phyloP scores from a whole-genome alignment of 2,329 filamentous ascomycete species.

The Microdochium bolleyi region DNA sequence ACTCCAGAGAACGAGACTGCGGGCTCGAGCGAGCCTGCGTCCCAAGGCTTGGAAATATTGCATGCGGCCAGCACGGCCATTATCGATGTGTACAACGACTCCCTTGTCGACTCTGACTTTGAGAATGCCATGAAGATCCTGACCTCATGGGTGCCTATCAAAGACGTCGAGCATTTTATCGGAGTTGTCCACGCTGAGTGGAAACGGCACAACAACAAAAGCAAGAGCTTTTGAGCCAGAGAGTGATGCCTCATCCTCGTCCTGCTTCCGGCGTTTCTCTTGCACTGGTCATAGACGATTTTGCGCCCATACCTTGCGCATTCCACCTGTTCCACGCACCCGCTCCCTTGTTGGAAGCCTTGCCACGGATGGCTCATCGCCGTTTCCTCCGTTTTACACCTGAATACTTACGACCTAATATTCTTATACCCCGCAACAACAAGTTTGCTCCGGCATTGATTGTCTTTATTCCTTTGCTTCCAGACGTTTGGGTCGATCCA shows the following conservation, averaged over 20 bases:
- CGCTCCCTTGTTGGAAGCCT: too few species aligned
- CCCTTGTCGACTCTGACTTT: conserved; percentile 87
- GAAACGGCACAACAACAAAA: conserved; percentile 51
- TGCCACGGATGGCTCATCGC: too few species aligned
- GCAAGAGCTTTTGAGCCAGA: conserved; percentile 18
- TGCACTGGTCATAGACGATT: background rate
- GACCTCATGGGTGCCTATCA: conserved; percentile 88
- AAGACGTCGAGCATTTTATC: conserved; percentile 91
- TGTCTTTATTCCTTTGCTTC: background rate
- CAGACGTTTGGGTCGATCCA: too few species aligned
- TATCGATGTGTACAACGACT: conserved; percentile 82
- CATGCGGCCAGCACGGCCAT: conserved; percentile 86
- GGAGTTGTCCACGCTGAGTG: conserved; percentile 81
- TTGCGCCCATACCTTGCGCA: background rate
- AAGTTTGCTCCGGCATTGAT: background rate
- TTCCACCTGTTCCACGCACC: too few species aligned
- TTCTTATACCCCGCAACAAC: background rate
- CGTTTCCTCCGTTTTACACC: background rate
- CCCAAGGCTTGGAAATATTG: conserved; percentile 71
- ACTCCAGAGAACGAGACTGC: background rate
- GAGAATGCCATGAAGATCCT: conserved; percentile 97
- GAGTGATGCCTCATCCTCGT: background rate
- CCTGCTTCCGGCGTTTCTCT: background rate
- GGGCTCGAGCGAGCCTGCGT: conserved; percentile 22
- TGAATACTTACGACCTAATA: background rate